Evolutionary conservation across 768 basidiomycete species (phyloP), one percentile per base, ranked within the genome.

Genomic region (Xerocomellus intermedius): DNA sequence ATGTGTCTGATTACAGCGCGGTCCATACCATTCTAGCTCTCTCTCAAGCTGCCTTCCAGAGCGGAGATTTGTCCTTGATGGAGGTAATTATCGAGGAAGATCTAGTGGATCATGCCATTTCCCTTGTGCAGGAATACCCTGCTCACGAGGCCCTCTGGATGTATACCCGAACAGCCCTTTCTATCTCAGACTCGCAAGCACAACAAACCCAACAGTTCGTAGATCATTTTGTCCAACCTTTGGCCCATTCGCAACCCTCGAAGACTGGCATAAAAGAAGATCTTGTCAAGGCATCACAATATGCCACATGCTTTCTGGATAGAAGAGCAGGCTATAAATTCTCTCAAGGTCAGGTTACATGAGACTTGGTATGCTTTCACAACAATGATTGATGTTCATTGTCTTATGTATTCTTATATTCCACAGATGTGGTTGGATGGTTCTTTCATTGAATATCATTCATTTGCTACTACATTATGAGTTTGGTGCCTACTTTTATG

Each of bases 1-100:
- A 89, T 62, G 73, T 87, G 30, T 83, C 84, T 24, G 88, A 90
- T 65, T 81, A 83, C 64, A 83, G 84, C 43, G 82, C 87, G 5
- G 74, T 83, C 38, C 80, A 87, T 57, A 82, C 81, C 55, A 66
- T 82, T 38, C 77, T 76, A 58, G 65, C 66, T 30, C 60, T 83
- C n/a, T 64, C 73, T 56, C 59, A 43, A 16, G 44, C 42, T 48
- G 47, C 52, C 46, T 30, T 58, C 19, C 58, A 36, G 42, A 55
- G 55, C 10, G 26, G 44, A 35, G 32, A 58, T 41, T 17, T 19
- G 16, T 33, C 33, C n/a, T 49, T 64, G 48, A 16, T 21, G n/a
- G 47, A 52, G 22, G 22, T 48, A 4, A 13, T 61, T 8, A 22
- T 42, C n/a, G 46, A 50, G 22, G 56, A 46, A 32, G 52, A 53